Base-by-base conservation (phyloP, 2,329 filamentous ascomycete species). In the Grosmannia clavigera region DNA sequence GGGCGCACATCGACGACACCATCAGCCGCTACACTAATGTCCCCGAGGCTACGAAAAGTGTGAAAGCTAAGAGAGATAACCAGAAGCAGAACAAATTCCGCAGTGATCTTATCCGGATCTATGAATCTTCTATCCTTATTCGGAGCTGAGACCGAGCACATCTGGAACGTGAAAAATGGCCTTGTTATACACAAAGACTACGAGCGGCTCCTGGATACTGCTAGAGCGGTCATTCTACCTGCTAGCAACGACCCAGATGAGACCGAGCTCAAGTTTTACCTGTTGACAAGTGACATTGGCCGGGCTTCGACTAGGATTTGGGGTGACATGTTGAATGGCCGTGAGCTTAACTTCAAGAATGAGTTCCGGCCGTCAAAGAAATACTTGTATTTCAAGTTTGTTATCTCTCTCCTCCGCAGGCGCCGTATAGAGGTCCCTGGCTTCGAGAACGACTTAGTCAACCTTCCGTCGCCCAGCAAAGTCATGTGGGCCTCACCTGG, bases 351-450 rank as follows among this genome's bases (percentile, higher is more conserved):
- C 1, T 59, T 56, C 40, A 1, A 22, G 2, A 55, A 6, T 31
- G 58, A 31, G 9, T 59, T 59, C 16, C 52, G 53, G 1, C 58
- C 52, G 3, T 12, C 27, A 0, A 59, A 59, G 14, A 25, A n/a
- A 5, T 59, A 59, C n/a, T 31, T 55, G 3, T 56, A 59, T 12
- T 59, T 59, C 43, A 55, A 55, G 29, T 55, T 56, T 16, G 53
- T 35, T n/a, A 51, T 59, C 2, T 35, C 27, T 2, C 1, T 59
- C 3, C 29, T 59, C 3, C 53, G 58, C 1, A 3, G 40, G 1
- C 58, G 58, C 14, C 58, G 58, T 3, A 29, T n/a, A 5, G n/a
- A 29, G 19, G 53, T 56, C 2, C 58, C 43, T 2, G 58, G 58
- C 1, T 22, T 19, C 35, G n/a, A 7, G 2, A 35, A 35, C 3